phyloP scores from a whole-genome alignment of 2,329 filamentous ascomycete species.

The Venturia oleaginea region DNA sequence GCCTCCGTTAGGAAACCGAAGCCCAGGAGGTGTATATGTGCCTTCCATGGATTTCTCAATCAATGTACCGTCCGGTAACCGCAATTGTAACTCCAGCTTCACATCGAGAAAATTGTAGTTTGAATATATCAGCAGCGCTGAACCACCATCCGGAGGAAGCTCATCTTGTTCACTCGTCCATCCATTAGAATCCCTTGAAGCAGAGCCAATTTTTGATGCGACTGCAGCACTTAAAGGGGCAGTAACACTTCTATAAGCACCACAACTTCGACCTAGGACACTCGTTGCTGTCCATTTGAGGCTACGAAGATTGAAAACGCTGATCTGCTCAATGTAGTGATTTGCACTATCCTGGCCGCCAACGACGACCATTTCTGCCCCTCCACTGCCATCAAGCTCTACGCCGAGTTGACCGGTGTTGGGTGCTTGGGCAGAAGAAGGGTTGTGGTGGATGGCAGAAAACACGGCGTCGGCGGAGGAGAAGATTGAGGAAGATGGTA shows the following conservation, averaged over 20 bases:
- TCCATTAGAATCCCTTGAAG: slow-evolving; percentile 29
- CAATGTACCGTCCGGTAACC: slow-evolving; percentile 72
- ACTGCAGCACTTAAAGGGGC: slow-evolving; percentile 65
- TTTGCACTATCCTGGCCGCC: slow-evolving; percentile 96
- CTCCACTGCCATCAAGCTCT: slow-evolving; percentile 80
- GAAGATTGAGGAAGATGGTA: slow-evolving; percentile 81
- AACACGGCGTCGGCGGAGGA: slow-evolving; percentile 74
- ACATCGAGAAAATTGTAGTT: slow-evolving; percentile 99
- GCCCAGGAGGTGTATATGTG: slow-evolving; percentile 76
- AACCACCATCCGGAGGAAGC: slow-evolving; percentile 32
- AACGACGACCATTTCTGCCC: slow-evolving; percentile 94
- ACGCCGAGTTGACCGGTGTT: slow-evolving; percentile 85
- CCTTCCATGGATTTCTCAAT: slow-evolving; percentile 85
- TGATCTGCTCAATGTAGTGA: slow-evolving; percentile 98
- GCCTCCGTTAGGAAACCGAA: slow-evolving; percentile 92
- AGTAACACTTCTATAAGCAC: slow-evolving; percentile 91
- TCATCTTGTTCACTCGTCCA: slow-evolving; percentile 25
- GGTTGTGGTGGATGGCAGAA: slow-evolving; percentile 84
- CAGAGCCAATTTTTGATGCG: slow-evolving; percentile 56
- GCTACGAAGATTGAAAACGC: slow-evolving; percentile 91
- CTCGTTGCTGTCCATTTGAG: slow-evolving; percentile 93
- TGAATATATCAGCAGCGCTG: slow-evolving; percentile 89
- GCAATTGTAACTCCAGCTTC: slow-evolving; percentile 86
- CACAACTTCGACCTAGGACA: slow-evolving; percentile 80
- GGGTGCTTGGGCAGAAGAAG: slow-evolving; percentile 60